Evolutionary conservation across 2,329 filamentous ascomycete genomes (phyloP), one percentile per base, ranked within the genome.

Genomic region (Sporothrix humicola): DNA sequence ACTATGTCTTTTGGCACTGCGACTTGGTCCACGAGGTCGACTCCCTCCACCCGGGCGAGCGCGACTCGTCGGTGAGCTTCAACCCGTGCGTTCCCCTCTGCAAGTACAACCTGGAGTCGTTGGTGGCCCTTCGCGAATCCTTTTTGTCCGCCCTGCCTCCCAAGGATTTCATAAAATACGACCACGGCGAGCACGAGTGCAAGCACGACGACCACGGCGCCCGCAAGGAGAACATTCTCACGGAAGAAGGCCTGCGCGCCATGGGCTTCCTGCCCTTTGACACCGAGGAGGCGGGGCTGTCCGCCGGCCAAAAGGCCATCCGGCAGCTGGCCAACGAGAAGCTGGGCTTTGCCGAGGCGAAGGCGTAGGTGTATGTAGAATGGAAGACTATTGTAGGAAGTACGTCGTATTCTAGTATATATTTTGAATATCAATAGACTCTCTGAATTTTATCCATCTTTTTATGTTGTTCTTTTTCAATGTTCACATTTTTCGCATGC

Each of bases 1-100:
- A 92, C 79, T 92, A 88, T 77, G 89, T 92, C 8, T 87, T 86
- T 54, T 92, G 89, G 89, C 89, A 91, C 79, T 91, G 89, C 79
- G 88, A 89, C 69, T 15, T 73, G 2, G 52, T 69, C 7, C 71
- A 73, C 54, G 63, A 59, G 7, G 63, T 73, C 17, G 69, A 72
- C 31, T 26, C 42, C 26, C 48, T 58, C 20, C 59, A 72, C 37
- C 46, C 54, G 26, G 71, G 68, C 20, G 46, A 48, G 6, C 23
- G 50, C 48, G 66, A 54, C 48, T 69, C 66, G 23, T 17, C 46
- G 6, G 66, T 54, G 15, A 54, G 46, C 46, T 69, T 54, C 50
- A 54, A 54, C 50, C 23, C 66, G 2, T 54, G 48, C 9, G 66
- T 69, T 13, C 66, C 66, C 6, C 66, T 69, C 12, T 69, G 65